Base-by-base conservation (phyloP, 345 rosid species). In the Citrus hindsii region DNA sequence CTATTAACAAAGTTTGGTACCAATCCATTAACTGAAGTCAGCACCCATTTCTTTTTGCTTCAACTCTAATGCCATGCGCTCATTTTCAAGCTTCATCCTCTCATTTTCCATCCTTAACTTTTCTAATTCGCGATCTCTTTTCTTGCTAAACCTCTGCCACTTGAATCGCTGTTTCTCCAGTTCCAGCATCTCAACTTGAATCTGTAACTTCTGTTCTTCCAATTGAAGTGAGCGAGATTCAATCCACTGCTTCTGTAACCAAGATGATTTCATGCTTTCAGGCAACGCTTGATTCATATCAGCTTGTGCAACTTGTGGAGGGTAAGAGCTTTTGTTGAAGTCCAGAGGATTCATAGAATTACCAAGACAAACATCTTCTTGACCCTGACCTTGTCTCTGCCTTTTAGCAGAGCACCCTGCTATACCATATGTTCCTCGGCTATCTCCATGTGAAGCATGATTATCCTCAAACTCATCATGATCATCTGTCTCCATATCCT, bases 51-150 rank as follows among this genome's bases (percentile, higher is more conserved):
- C 88, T 81, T 90, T 92, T 72, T 72, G 85, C 83, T 84, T 91
- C 84, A 95, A 79, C 73, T 92, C 93, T 79, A 95, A 81, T 70
- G 90, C 89, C 88, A 90, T 79, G 22, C 88, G 85, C 74, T 93
- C 96, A 69, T 95, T 95, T 89, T 91, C 96, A 65, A 93, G 93
- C 88, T 87, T 95, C 96, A 92, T 90, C 85, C 89, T 90, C 85
- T 93, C 97, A 59, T 95, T 95, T 84, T 92, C 96, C 89, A 90
- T 83, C 72, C 87, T 92, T 87, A 90, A 59, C 77, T 88, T 90
- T 73, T 92, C 96, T 24, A 93, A 83, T 81, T 93, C 98, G 16
- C 83, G 83, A 73, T 95, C 97, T 72, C 92, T 91, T 84, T 87
- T 92, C 89, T 81, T 85, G 79, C 98, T 90, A 79, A 91, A 87